Evolutionary conservation across 139 green algal species (phyloP).

Genomic region (Chlorella sp.): DNA sequence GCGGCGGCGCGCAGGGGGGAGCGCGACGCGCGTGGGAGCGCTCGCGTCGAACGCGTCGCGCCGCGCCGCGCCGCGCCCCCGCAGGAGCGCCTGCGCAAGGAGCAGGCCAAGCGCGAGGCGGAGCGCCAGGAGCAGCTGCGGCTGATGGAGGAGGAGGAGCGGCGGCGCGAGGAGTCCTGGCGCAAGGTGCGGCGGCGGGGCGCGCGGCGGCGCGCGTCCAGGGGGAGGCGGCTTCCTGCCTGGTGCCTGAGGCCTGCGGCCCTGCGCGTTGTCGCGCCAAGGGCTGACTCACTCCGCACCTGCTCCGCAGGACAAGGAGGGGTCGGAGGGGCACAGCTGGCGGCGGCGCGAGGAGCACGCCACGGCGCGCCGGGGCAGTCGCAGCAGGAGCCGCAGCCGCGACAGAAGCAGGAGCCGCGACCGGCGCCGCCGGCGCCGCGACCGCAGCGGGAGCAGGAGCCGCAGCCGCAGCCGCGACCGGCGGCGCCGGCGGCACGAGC

Average conservation of each 20-base stretch:
- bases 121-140: neutral
- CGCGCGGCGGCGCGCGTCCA: too few relatives aligned
- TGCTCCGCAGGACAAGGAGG: neutral
- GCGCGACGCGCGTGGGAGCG: neutral
- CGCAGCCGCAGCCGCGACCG: constrained; percentile 1
- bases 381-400: neutral
- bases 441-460: neutral
- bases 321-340: too few relatives aligned
- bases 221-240: too few relatives aligned
- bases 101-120: neutral
- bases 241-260: neutral
- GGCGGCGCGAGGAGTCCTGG: too few relatives aligned
- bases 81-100: too few relatives aligned
- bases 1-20: neutral
- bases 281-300: neutral
- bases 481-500: neutral
- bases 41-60: too few relatives aligned
- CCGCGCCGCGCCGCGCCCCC: too few relatives aligned
- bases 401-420: neutral
- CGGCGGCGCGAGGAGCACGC: too few relatives aligned
- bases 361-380: neutral
- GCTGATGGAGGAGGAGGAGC: too few relatives aligned
- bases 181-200: too few relatives aligned
- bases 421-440: neutral
- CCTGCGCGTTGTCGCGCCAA: neutral